Evolutionary conservation across 2,329 filamentous ascomycete genomes (phyloP).

Genomic region (Aureobasidium lini): DNA sequence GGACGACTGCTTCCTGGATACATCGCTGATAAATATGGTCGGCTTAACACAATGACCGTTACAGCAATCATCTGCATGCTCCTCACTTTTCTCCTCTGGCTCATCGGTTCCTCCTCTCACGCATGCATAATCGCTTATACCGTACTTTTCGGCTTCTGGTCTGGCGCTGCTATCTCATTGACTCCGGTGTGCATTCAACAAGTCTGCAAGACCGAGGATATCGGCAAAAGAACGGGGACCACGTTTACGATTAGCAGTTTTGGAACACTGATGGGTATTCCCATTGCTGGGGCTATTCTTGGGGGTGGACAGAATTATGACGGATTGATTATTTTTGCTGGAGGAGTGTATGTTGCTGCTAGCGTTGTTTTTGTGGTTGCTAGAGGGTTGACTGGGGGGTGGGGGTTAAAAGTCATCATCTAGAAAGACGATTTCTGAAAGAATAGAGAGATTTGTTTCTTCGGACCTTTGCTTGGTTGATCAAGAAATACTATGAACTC

Average conservation of each 20-base stretch:
- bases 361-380: slow-evolving; percentile 18
- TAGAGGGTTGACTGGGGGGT: slow-evolving; percentile 18
- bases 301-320: slow-evolving; percentile 31
- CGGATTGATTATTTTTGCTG: slow-evolving; percentile 23
- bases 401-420: background rate
- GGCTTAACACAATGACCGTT: slow-evolving; percentile 27
- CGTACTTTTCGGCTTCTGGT: slow-evolving; percentile 23
- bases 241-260: slow-evolving; percentile 56
- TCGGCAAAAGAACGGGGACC: slow-evolving; percentile 57
- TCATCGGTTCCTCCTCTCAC: slow-evolving; percentile 14
- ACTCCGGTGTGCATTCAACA: slow-evolving; percentile 28
- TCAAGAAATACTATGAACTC: no score
- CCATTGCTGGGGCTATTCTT: slow-evolving; percentile 53
- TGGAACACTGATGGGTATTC: slow-evolving; percentile 58
- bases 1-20: slow-evolving; percentile 29
- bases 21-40: slow-evolving; percentile 27
- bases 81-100: slow-evolving; percentile 23
- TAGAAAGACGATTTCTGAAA: background rate
- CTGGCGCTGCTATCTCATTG: slow-evolving; percentile 25
- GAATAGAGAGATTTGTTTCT: no score
- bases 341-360: slow-evolving; percentile 19
- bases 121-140: slow-evolving; percentile 22
- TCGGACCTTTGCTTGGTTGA: no score
- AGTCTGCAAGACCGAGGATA: slow-evolving; percentile 24
- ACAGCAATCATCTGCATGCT: slow-evolving; percentile 19